phyloP scores from a whole-genome alignment of 331 rosid species.

The Acacia concinna region DNA sequence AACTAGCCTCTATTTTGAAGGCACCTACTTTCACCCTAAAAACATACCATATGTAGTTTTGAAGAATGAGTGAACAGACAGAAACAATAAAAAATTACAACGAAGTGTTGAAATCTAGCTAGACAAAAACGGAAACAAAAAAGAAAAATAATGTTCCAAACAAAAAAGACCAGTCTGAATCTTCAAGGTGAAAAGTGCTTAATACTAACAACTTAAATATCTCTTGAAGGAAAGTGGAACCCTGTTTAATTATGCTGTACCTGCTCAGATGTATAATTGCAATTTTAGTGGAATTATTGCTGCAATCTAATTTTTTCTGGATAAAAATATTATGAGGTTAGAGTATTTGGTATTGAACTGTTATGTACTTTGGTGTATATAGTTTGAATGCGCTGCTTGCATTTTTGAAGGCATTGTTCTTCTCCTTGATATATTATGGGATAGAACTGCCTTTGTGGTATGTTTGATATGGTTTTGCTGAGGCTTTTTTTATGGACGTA shows the following conservation, averaged over 20 bases:
- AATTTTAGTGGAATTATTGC: not conserved
- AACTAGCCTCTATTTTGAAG: not conserved
- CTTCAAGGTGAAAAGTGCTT: not conserved
- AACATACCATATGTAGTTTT: not conserved
- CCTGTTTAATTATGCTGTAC: constrained; percentile 1
- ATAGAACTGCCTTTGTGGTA: not conserved
- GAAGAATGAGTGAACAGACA: not conserved
- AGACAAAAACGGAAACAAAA: not conserved
- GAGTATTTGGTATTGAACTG: constrained; percentile 4
- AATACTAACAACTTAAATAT: not conserved
- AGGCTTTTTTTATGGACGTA: not conserved
- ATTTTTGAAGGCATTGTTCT: not conserved
- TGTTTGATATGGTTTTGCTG: not conserved
- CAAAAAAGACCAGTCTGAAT: not conserved
- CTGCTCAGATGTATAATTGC: constrained; percentile 17
- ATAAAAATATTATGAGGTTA: constrained; percentile 1
- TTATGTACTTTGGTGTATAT: constrained; percentile 8
- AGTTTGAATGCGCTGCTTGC: not conserved
- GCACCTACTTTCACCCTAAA: not conserved
- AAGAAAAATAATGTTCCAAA: not conserved
- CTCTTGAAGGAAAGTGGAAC: not conserved
- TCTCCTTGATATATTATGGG: not conserved
- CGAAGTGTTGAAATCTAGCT: not conserved
- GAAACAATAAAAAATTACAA: not conserved
- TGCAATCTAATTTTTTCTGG: not conserved